Percentiles rank a stretch among this genome's conserved stretches.
phyloP scores from a whole-genome alignment of 2,329 filamentous ascomycete genomes.

The Pestalotiopsis sp. region DNA sequence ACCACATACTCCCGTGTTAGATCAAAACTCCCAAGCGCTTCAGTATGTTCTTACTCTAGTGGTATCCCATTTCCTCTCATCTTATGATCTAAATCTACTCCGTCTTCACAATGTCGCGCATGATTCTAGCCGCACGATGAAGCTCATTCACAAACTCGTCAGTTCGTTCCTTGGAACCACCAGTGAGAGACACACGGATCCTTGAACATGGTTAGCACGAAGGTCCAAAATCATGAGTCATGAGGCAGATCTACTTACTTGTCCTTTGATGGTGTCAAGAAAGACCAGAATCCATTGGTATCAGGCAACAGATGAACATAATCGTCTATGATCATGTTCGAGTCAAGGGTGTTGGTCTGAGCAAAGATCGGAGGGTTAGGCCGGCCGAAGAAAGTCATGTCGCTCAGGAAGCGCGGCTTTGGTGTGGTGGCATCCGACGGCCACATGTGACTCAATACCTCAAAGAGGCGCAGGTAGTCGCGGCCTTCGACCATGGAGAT shows the following conservation, averaged over 20 bases:
- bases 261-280: conserved; percentile 9
- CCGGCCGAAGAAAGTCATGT: conserved; percentile 3
- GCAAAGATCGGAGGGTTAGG: conserved; percentile 10
- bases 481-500: conserved; percentile 2
- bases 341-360: conserved; percentile 3
- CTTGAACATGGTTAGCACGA: neutral
- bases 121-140: conserved; percentile 10
- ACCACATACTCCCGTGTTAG: too few species aligned
- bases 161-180: conserved; percentile 9
- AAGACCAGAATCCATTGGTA: conserved; percentile 12
- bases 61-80: neutral
- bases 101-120: conserved; percentile 1
- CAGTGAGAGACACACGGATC: conserved; percentile 7
- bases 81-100: neutral
- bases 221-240: neutral
- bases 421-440: conserved; percentile 1
- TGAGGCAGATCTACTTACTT: neutral
- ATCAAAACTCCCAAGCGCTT: neutral
- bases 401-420: conserved; percentile 9
- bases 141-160: conserved; percentile 7
- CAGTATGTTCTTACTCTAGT: too few species aligned
- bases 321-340: conserved; percentile 1
- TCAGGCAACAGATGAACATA: conserved; percentile 7
- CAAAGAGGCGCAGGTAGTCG: conserved; percentile 6
- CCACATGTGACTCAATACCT: conserved; percentile 7